Evolutionary conservation across 169 alveolate species (phyloP).

Genomic region (Cyclospora cayetanensis): DNA sequence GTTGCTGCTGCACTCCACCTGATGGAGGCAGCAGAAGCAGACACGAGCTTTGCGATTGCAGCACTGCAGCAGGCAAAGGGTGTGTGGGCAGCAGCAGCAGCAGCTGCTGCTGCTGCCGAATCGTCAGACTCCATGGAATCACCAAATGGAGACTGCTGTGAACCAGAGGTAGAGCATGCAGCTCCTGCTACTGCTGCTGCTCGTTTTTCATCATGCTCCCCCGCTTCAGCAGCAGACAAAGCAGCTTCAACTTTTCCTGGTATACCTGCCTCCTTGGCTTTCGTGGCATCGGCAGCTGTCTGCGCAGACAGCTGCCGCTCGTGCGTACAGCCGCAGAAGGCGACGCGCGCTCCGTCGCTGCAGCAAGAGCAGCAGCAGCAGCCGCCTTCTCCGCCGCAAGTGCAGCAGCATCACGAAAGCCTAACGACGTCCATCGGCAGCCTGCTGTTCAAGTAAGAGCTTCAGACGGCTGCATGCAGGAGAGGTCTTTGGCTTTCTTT

Average conservation of each 20-base stretch:
- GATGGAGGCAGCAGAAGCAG: not conserved
- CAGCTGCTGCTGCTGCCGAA: slow-evolving; percentile 15
- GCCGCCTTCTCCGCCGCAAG: too few species aligned
- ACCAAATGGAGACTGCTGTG: not conserved
- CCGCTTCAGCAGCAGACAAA: not conserved
- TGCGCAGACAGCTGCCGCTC: not conserved
- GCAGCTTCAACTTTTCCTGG: too few species aligned
- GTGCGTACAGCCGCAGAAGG: not conserved
- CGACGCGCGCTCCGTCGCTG: not conserved
- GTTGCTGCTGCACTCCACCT: not conserved
- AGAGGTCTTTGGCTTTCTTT: too few species aligned
- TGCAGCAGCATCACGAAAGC: too few species aligned
- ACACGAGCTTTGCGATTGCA: not conserved
- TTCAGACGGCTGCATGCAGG: too few species aligned
- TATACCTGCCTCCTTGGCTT: too few species aligned
- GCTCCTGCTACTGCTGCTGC: not conserved
- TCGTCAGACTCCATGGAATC: not conserved
- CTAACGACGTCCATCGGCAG: too few species aligned
- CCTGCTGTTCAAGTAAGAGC: too few species aligned
- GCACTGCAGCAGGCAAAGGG: not conserved
- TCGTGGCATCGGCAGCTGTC: too few species aligned
- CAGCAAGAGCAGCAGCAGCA: not conserved
- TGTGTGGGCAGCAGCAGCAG: not conserved
- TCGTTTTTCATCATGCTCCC: not conserved
- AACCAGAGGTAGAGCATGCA: not conserved